These are phyloP conservation scores for Penicillium sp. DNA, from an alignment of 2,329 filamentous ascomycete genomes.

Conservation along the genomic window DNA sequence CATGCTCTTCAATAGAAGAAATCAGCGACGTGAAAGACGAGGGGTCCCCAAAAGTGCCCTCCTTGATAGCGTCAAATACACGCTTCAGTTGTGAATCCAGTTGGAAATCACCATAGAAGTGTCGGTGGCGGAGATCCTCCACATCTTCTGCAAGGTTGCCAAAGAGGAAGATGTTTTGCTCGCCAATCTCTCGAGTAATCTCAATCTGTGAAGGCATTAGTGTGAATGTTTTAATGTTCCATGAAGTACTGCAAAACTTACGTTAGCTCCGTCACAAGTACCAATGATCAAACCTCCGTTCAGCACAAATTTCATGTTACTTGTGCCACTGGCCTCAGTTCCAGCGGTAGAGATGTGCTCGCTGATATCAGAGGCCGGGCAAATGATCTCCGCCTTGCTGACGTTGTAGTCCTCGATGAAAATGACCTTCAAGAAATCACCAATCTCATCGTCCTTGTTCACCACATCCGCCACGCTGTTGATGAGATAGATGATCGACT, in stretches of 20 bases:
- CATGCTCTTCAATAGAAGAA: conserved; percentile 85
- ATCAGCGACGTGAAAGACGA: conserved; percentile 82
- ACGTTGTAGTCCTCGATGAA: conserved; percentile 99
- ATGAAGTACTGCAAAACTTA: conserved; percentile 56
- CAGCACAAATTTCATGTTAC: conserved; percentile 99
- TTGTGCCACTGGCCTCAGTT: conserved; percentile 85
- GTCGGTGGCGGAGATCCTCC: conserved; percentile 88
- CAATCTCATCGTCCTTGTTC: conserved; percentile 90
- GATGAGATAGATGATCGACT: conserved; percentile 96
- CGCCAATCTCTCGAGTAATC: conserved; percentile 95
- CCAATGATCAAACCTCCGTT: conserved; percentile 98
- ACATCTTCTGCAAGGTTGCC: conserved; percentile 95
- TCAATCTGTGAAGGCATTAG: conserved; percentile 70
- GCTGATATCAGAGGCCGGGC: conserved; percentile 91
- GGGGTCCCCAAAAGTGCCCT: conserved; percentile 79
- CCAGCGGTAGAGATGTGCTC: conserved; percentile 99
- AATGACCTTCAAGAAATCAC: conserved; percentile 93
- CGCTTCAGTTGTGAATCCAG: conserved; percentile 77
- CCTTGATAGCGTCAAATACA: conserved; percentile 84
- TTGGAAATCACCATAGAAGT: conserved; percentile 80
- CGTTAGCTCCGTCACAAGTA: conserved; percentile 96
- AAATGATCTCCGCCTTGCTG: conserved; percentile 97
- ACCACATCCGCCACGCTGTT: conserved; percentile 89
- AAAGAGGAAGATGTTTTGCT: conserved; percentile 98
- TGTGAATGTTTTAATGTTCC: background rate